These are phyloP conservation scores for Westerdykella ornata DNA, from an alignment of 2,329 filamentous ascomycete genomes.

Conservation along the genomic window DNA sequence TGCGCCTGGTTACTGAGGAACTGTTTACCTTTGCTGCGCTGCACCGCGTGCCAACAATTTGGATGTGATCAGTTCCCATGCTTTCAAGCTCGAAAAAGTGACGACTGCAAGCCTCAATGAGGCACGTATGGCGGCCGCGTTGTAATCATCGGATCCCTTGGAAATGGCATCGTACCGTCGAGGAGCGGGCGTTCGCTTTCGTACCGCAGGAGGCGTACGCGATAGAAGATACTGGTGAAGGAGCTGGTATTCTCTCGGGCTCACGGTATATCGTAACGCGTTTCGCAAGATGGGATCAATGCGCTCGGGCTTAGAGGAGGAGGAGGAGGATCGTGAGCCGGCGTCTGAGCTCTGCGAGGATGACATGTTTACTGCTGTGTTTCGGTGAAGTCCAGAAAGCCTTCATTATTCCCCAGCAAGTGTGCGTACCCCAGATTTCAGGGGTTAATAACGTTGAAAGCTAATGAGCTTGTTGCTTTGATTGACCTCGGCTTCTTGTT, in stretches of 20 bases:
- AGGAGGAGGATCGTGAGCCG: constrained; percentile 22
- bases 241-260: constrained; percentile 76
- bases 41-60: constrained; percentile 33
- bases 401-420: too few relatives aligned
- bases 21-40: constrained; percentile 17
- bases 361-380: constrained; percentile 26
- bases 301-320: constrained; percentile 21
- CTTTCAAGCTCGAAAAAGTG: constrained; percentile 41
- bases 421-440: too few relatives aligned
- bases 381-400: neutral
- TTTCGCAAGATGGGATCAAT: constrained; percentile 73
- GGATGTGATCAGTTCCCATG: constrained; percentile 40
- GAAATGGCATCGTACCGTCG: constrained; percentile 47
- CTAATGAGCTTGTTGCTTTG: too few relatives aligned
- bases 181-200: constrained; percentile 49
- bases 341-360: too few relatives aligned
- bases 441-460: too few relatives aligned
- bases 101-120: constrained; percentile 41
- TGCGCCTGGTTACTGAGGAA: neutral
- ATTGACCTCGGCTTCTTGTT: too few relatives aligned
- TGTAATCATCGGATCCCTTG: constrained; percentile 44
- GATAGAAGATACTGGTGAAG: constrained; percentile 79
- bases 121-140: constrained; percentile 43
- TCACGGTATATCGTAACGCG: constrained; percentile 74
- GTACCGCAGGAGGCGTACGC: constrained; percentile 55